Conservation (phyloP, 305 asterid species). For the Rubia occidens region DNA sequence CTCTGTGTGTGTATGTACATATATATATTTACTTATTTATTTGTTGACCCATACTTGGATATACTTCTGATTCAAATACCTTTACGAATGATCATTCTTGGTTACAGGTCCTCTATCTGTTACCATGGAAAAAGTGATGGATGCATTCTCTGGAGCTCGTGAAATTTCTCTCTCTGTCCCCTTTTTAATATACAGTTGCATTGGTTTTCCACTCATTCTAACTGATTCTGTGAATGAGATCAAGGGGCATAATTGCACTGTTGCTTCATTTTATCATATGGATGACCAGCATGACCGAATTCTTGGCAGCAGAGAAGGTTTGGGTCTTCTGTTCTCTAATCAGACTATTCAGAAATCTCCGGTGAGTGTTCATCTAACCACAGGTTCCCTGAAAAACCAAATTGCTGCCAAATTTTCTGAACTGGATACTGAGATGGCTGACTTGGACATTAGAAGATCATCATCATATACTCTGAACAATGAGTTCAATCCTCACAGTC, state of each 20-base stretch:
- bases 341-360: conserved; percentile 35
- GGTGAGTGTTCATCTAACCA: conserved; percentile 23
- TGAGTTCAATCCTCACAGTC: conserved; percentile 31
- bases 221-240: conserved; percentile 48
- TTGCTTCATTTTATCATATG: conserved; percentile 75
- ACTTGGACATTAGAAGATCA: conserved; percentile 16
- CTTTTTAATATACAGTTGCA: conserved; percentile 75
- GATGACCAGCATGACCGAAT: conserved; percentile 41
- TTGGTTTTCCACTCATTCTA: conserved; percentile 76
- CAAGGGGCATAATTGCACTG: conserved; percentile 51
- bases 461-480: conserved; percentile 2
- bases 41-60: not conserved
- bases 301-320: conserved; percentile 60
- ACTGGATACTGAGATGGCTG: conserved; percentile 17
- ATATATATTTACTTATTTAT: too few relatives aligned
- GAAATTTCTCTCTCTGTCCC: conserved; percentile 77
- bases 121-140: conserved; percentile 85
- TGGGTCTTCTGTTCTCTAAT: conserved; percentile 52
- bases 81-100: conserved; percentile 14
- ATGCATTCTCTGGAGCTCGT: conserved; percentile 94
- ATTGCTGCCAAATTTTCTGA: conserved; percentile 20
- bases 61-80: conserved; percentile 9
- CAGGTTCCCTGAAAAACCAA: conserved; percentile 21
- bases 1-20: too few relatives aligned
- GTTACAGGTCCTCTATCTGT: conserved; percentile 64